Percentiles rank a stretch among this genome's conserved stretches.
Evolutionary conservation across 352 stramenopile species (phyloP).

Genomic region (Globisporangium irregulare): DNA sequence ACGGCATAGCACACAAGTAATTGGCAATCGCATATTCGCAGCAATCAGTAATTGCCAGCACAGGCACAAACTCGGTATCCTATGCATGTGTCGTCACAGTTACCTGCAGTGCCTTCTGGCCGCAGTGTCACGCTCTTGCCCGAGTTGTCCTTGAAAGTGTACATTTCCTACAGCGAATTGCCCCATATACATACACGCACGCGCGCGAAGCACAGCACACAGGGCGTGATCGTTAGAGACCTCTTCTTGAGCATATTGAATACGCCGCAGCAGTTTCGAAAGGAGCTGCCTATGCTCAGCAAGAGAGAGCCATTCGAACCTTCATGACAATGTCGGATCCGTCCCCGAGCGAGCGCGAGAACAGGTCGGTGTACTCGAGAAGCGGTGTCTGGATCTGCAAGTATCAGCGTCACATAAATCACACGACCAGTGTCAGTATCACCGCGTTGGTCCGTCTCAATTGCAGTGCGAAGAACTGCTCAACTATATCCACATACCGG

Average conservation of each 20-base stretch:
- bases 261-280: neutral
- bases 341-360: slow-evolving; percentile 73
- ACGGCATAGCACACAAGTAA: neutral
- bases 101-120: slow-evolving; percentile 79
- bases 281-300: neutral
- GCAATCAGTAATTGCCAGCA: too few relatives aligned
- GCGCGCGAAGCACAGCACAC: neutral
- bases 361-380: slow-evolving; percentile 87
- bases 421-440: neutral
- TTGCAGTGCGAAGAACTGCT: neutral
- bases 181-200: neutral
- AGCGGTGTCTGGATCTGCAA: slow-evolving; percentile 76
- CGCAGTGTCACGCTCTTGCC: slow-evolving; percentile 83
- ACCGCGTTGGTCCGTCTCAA: neutral
- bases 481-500: slow-evolving; percentile 30
- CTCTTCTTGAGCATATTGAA: neutral
- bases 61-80: neutral
- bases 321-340: slow-evolving; percentile 89
- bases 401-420: neutral
- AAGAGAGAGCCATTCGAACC: slow-evolving; percentile 22
- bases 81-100: neutral
- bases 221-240: neutral
- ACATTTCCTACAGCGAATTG: slow-evolving; percentile 73
- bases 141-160: slow-evolving; percentile 87
- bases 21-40: neutral